Conservation (phyloP, 192 early-diverging fungal species). For the Ambispora gerdemannii region DNA sequence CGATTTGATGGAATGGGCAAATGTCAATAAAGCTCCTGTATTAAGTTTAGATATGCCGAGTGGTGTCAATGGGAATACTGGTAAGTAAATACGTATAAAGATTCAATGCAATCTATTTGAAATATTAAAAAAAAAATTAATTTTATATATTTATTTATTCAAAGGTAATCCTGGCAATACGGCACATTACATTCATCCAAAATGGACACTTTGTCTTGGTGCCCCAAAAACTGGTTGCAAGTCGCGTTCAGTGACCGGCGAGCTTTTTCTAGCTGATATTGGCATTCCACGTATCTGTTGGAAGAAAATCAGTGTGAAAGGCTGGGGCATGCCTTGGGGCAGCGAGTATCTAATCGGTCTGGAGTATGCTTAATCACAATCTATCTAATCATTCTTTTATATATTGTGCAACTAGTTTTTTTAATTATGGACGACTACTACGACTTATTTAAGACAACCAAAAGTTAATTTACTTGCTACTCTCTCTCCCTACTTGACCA, state of each 20-base stretch:
- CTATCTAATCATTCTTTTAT: too few species aligned
- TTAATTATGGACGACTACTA: too few species aligned
- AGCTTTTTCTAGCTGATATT: conserved; percentile 75
- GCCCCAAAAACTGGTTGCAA: conserved; percentile 65
- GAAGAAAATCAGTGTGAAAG: conserved; percentile 52
- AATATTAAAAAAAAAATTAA: neutral
- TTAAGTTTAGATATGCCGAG: conserved; percentile 71
- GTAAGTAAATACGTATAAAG: conserved; percentile 30
- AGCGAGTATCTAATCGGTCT: conserved; percentile 56
- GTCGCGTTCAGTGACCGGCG: conserved; percentile 57
- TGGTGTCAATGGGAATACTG: conserved; percentile 56
- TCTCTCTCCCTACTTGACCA: too few species aligned
- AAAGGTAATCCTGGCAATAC: conserved; percentile 51
- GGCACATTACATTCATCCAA: conserved; percentile 57
- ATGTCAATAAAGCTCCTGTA: conserved; percentile 58
- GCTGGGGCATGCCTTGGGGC: conserved; percentile 58
- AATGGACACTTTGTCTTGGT: conserved; percentile 77
- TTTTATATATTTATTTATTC: conserved; percentile 24
- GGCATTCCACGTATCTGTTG: conserved; percentile 65
- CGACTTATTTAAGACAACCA: too few species aligned
- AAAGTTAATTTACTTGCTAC: too few species aligned
- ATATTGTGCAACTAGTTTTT: too few species aligned
- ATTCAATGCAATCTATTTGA: neutral
- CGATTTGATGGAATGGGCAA: conserved; percentile 69
- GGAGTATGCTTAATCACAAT: conserved; percentile 41